Conservation (phyloP, 2,329 filamentous ascomycete genomes). For the Talaromyces sp. region DNA sequence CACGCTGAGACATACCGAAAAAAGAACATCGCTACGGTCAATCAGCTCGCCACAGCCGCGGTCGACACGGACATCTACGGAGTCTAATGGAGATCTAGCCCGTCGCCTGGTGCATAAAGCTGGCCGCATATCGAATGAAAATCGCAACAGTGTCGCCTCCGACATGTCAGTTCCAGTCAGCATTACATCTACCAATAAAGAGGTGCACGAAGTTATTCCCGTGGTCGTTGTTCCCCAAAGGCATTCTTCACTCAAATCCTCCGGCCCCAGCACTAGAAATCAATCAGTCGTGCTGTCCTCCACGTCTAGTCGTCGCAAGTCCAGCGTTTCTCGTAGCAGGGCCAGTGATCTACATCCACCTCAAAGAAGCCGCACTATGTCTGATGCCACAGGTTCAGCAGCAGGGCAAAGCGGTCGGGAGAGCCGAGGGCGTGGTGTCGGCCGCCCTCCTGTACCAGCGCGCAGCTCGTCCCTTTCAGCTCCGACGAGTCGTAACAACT, state of each 20-base stretch:
- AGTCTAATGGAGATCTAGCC: slow-evolving; percentile 42
- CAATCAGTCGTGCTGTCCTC: slow-evolving; percentile 39
- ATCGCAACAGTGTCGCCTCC: slow-evolving; percentile 43
- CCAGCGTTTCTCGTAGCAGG: slow-evolving; percentile 29
- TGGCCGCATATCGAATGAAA: slow-evolving; percentile 48
- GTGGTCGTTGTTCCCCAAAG: slow-evolving; percentile 49
- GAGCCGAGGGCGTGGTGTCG: slow-evolving; percentile 28
- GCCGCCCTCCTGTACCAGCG: slow-evolving; percentile 36
- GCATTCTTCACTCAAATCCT: slow-evolving; percentile 43
- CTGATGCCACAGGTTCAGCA: slow-evolving; percentile 35
- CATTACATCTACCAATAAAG: slow-evolving; percentile 29
- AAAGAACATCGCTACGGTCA: slow-evolving; percentile 51
- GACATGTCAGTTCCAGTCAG: slow-evolving; percentile 31
- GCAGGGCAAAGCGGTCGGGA: slow-evolving; percentile 21
- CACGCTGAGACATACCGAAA: slow-evolving; percentile 53
- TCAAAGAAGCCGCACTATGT: slow-evolving; percentile 37
- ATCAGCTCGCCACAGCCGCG: slow-evolving; percentile 44
- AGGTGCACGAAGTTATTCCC: slow-evolving; percentile 38
- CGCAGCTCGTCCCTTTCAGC: slow-evolving; percentile 47
- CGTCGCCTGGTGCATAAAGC: slow-evolving; percentile 52
- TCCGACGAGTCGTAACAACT: slow-evolving; percentile 45
- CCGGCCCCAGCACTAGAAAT: slow-evolving; percentile 35
- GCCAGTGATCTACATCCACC: slow-evolving; percentile 15
- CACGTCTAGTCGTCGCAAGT: slow-evolving; percentile 36
- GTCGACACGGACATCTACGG: slow-evolving; percentile 46